Evolutionary conservation across 805 yeast genomes (phyloP), one percentile per base, ranked within the genome.

Genomic region (Starmerella scarabaei): DNA sequence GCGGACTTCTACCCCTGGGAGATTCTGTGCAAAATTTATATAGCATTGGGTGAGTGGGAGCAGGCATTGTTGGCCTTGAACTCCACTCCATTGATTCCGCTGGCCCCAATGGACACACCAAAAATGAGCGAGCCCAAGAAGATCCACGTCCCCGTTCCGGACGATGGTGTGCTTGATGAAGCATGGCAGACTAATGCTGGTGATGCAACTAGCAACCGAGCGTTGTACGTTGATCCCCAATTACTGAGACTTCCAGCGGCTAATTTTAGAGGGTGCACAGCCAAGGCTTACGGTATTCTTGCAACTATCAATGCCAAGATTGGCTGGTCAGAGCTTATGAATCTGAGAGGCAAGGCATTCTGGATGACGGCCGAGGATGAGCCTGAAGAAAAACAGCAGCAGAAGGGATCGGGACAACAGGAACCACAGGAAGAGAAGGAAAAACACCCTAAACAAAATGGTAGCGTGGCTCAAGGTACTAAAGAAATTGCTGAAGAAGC

Each of bases 321-420:
- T 30, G 95, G 95, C 3, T 88, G 98, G 98, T 83, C 82, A 50
- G 72, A 69, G 27, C 58, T 84, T 27, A 66, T 86, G 48, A 64
- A 66, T 41, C 53, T 77, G 29, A 72, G 94, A 43, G 73, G 85
- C 1, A 62, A 67, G 16, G 75, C 80, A 0, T 88, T 88, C 60
- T 73, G 83, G 8, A 88, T 88, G 85, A 82, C 76, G 52, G 74
- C 71, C 30, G 88, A 80, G 53, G 74, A 75, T 50, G 67, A 35
- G 19, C 48, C 40, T 2, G 41, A 37, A 3, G n/a, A 30, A 3
- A 15, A 15, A 8, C 31, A 16, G 31, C 24, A 18, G 14, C 12
- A 21, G 12, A 9, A 24, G 1, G 40, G 26, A 20, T 28, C 28
- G 12, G 38, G 28, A 6, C 31, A 16, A 26, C 18, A 30, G 11